These are phyloP conservation scores for Nakaseomyces kungkrabaensis DNA, from an alignment of 1,139 yeast species.

Conservation along the genomic window DNA sequence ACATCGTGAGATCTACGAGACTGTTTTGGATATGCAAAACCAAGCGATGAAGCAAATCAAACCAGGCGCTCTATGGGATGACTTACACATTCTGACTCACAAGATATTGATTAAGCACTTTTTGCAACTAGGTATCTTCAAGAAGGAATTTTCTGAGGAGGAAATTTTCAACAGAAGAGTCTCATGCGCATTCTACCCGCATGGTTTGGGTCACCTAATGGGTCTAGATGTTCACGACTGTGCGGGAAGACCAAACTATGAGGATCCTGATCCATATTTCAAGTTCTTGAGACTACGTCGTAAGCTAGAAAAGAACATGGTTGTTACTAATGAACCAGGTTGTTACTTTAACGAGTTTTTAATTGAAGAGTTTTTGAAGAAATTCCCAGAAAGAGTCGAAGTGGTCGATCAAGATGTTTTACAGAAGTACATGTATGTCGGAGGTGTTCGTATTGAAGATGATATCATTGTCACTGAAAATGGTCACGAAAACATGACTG, in stretches of 20 bases:
- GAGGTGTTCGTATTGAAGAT: constrained; percentile 95
- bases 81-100: constrained; percentile 72
- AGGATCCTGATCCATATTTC: constrained; percentile 68
- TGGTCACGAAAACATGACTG: constrained; percentile 76
- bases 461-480: constrained; percentile 67
- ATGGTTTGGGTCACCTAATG: constrained; percentile 85
- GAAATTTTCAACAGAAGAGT: constrained; percentile 63
- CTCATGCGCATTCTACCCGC: constrained; percentile 80
- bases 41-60: constrained; percentile 58
- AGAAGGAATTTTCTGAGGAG: constrained; percentile 46
- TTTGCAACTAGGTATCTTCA: constrained; percentile 67
- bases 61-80: constrained; percentile 88
- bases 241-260: constrained; percentile 78
- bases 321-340: constrained; percentile 93
- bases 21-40: constrained; percentile 75
- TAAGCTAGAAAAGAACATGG: constrained; percentile 63
- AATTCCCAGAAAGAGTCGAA: constrained; percentile 46
- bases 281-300: constrained; percentile 75
- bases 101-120: constrained; percentile 63
- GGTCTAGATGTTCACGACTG: constrained; percentile 97
- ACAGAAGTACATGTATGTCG: constrained; percentile 74
- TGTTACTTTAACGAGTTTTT: constrained; percentile 80
- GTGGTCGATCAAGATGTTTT: constrained; percentile 58
- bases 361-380: constrained; percentile 49
- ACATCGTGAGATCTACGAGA: constrained; percentile 68